phyloP scores from a whole-genome alignment of 2,329 filamentous ascomycete genomes.

The Pseudodiploospora longispora region DNA sequence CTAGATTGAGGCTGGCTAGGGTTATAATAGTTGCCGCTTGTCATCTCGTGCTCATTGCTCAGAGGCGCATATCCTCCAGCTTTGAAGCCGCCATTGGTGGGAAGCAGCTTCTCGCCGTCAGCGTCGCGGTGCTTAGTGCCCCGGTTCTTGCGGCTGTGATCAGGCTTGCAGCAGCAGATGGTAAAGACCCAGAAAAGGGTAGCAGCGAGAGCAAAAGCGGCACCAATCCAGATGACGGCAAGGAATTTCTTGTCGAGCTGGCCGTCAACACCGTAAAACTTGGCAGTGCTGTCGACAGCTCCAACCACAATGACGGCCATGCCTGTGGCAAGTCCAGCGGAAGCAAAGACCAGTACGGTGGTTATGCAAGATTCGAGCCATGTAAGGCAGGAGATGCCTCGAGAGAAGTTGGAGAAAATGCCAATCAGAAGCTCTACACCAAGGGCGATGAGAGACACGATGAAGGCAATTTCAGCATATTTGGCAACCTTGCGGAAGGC shows the following conservation, averaged over 20 bases:
- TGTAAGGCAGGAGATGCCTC: constrained; percentile 73
- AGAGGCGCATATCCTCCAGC: constrained; percentile 27
- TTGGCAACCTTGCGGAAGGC: constrained; percentile 66
- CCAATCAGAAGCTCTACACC: constrained; percentile 67
- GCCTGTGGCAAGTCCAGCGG: constrained; percentile 66
- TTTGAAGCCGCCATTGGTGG: constrained; percentile 21
- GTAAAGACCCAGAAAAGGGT: constrained; percentile 87
- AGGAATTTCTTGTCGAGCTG: constrained; percentile 63
- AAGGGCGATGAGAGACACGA: constrained; percentile 64
- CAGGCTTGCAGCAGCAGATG: constrained; percentile 77
- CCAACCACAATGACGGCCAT: constrained; percentile 63
- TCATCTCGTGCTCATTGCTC: constrained; percentile 26
- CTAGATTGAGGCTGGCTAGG: constrained; percentile 14
- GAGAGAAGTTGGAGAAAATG: constrained; percentile 74
- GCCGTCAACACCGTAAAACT: constrained; percentile 63
- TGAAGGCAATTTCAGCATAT: constrained; percentile 78
- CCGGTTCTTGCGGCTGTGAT: constrained; percentile 24
- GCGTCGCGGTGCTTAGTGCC: constrained; percentile 22
- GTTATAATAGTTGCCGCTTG: constrained; percentile 29
- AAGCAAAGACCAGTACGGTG: constrained; percentile 45
- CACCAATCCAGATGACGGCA: constrained; percentile 67
- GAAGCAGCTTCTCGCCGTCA: constrained; percentile 45
- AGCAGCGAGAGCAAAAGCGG: constrained; percentile 65
- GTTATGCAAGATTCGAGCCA: constrained; percentile 66
- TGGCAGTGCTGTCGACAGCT: constrained; percentile 41